A percentile compares a stretch with the other conserved stretches of the same genome.
Conservation (phyloP, 768 basidiomycete genomes). For the Hemileccinum rubropunctum region DNA sequence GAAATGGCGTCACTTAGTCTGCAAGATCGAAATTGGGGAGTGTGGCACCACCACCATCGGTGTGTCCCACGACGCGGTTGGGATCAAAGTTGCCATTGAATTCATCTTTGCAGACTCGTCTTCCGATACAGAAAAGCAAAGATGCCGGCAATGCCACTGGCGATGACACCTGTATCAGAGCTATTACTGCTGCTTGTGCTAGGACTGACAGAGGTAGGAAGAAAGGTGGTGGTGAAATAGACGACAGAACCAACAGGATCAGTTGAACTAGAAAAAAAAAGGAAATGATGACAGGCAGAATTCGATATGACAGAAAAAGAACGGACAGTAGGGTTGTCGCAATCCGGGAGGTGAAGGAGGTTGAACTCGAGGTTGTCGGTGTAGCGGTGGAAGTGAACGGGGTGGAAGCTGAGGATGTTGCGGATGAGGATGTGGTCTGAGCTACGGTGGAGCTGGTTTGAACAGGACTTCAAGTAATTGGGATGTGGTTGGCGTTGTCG, state of each 20-base stretch:
- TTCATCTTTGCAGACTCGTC: conserved; percentile 31
- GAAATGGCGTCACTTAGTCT: conserved; percentile 30
- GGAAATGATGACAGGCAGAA: not conserved
- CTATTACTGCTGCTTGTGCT: not conserved
- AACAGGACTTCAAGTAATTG: not conserved
- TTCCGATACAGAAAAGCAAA: conserved; percentile 31
- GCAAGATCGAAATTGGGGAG: conserved; percentile 28
- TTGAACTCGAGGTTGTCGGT: not conserved
- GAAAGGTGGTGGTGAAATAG: conserved; percentile 16
- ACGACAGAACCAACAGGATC: conserved; percentile 19
- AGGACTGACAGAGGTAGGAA: conserved; percentile 13
- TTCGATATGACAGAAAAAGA: too few relatives aligned
- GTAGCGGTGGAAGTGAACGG: not conserved
- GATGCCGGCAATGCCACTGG: conserved; percentile 41
- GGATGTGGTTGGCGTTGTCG: not conserved
- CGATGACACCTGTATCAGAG: conserved; percentile 40
- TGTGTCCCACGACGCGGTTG: conserved; percentile 36
- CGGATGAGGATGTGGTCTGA: not conserved
- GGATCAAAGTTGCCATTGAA: conserved; percentile 53
- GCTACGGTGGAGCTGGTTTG: not conserved
- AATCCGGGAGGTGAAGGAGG: conserved; percentile 16
- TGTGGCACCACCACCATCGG: conserved; percentile 21
- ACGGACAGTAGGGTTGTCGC: conserved; percentile 19
- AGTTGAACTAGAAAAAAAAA: conserved; percentile 19
- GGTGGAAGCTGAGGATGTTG: not conserved